Evolutionary conservation across 2,329 filamentous ascomycete genomes (phyloP), one percentile per base, ranked within the genome.

Genomic region (Ophiostoma tasmaniense): DNA sequence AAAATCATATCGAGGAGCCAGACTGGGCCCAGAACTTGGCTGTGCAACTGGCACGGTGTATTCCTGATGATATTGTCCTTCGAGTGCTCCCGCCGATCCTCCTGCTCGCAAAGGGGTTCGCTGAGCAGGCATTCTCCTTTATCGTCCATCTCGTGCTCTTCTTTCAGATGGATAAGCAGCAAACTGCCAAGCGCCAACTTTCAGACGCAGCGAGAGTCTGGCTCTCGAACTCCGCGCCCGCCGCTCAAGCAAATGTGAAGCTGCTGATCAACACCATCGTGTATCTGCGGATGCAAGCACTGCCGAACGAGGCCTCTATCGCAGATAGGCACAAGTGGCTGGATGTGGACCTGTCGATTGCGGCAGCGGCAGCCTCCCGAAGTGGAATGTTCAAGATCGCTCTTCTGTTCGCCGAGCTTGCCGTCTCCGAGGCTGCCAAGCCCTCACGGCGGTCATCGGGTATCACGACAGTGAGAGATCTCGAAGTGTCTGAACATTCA

Each of bases 381-480:
- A 97, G 94, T 75, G 88, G 89, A 20, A 92, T 98, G 89, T 90
- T 90, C 76, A 95, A 95, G 76, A 91, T 90, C 5, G 92, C 94
- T 3, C 81, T 99, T 1, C 79, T 97, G 8, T 90, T 98, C 73
- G 85, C 90, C 4, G 95, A 99, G 77, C 84, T 92, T 30, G 84
- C 85, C 37, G 82, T 85, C 28, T 86, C 87, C 0, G 86, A 88
- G 59, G 78, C 80, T 0, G 76, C 81, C 2, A 82, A 85, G 42
- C 79, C 83, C 22, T 89, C 90, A 61, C 84, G 91, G 70, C 86
- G 91, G 66, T 90, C 90, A 10, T 92, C 89, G 1, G 37, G 22
- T n/a, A 22, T 42, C 37, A 25, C 64, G 65, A 82, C 80, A 3
- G 22, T 45, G 2, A 70, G 66, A 73, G 80, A 84, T 0, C 62